These are phyloP conservation scores for Colletotrichum gloeosporioides DNA, from an alignment of 2,329 filamentous ascomycete genomes.

Conservation along the genomic window DNA sequence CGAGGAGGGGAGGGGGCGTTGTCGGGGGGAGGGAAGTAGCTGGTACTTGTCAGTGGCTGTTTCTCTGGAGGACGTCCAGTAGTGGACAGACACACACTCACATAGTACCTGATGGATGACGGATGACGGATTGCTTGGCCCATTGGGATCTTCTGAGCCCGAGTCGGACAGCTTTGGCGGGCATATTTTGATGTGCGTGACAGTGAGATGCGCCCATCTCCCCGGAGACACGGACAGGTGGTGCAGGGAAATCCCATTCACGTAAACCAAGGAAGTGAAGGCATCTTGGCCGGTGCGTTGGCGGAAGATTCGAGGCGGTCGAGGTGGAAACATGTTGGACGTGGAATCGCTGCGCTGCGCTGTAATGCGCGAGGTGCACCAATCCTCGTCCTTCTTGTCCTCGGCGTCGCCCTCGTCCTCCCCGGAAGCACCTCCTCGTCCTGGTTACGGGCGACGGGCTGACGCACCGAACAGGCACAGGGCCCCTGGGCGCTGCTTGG, in stretches of 20 bases:
- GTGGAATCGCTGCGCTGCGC: conserved; percentile 13
- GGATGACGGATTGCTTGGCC: neutral
- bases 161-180: neutral
- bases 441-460: neutral
- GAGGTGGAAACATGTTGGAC: conserved; percentile 7
- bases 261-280: neutral
- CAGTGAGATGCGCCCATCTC: neutral
- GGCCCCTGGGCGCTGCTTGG: neutral
- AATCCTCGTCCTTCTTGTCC: neutral
- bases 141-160: neutral
- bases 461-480: neutral
- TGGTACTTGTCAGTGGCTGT: neutral
- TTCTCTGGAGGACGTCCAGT: neutral
- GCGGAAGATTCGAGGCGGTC: neutral
- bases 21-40: conserved; percentile 1
- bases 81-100: neutral
- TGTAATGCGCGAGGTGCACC: conserved; percentile 1
- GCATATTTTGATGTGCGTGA: neutral
- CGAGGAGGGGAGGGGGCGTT: neutral
- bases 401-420: neutral
- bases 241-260: neutral
- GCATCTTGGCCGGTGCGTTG: conserved; percentile 1
- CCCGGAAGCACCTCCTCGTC: neutral
- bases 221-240: neutral
- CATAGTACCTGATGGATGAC: neutral